These are phyloP conservation scores for Ziziphus jujuba DNA, from an alignment of 306 rosid genomes.

Conservation along the genomic window DNA sequence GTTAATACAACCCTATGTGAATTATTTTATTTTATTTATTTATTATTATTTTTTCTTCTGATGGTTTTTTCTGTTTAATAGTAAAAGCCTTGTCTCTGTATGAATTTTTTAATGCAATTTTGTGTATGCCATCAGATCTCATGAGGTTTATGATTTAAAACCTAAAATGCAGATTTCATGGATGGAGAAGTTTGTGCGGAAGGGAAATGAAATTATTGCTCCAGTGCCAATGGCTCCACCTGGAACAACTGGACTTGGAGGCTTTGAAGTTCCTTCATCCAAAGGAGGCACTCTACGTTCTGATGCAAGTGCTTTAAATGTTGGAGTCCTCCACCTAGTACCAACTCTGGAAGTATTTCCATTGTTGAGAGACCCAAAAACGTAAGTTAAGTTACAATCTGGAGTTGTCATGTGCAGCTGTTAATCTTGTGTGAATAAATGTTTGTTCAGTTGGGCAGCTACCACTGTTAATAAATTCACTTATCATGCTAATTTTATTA, in stretches of 20 bases:
- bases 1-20: not conserved
- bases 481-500: not conserved
- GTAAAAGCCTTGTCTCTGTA: constrained; percentile 3
- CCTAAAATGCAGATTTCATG: constrained; percentile 73
- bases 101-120: constrained; percentile 8
- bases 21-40: no score
- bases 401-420: not conserved
- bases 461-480: not conserved
- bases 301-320: constrained; percentile 94
- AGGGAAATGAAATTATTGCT: constrained; percentile 96
- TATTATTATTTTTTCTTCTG: no score
- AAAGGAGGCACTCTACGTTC: constrained; percentile 82
- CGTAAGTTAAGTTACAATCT: constrained; percentile 44
- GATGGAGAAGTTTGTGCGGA: constrained; percentile 95
- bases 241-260: constrained; percentile 99
- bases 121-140: constrained; percentile 3
- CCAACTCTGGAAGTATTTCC: constrained; percentile 98
- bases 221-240: constrained; percentile 92
- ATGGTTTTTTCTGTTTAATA: not conserved
- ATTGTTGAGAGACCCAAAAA: constrained; percentile 74
- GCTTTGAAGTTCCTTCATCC: constrained; percentile 93
- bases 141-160: constrained; percentile 5
- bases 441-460: not conserved
- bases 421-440: no score
- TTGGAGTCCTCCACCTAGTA: constrained; percentile 93